phyloP scores from a whole-genome alignment of 108 stramenopile species.

The Epithemia pelagica region DNA sequence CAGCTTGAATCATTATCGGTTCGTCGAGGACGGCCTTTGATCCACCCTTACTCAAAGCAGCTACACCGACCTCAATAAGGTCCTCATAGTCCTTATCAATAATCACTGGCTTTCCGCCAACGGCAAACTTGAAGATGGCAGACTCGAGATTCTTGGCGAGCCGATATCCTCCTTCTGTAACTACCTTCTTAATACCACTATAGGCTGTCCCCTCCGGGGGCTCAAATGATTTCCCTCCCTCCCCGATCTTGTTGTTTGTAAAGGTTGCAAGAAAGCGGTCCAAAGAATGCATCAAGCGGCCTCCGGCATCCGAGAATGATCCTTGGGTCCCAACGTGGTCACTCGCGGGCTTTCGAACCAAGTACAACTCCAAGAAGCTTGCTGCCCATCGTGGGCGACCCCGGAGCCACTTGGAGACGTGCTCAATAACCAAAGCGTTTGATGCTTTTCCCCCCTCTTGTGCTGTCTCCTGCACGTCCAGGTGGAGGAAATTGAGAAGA shows the following conservation, averaged over 20 bases:
- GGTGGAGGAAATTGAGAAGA: no score
- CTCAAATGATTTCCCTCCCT: background rate
- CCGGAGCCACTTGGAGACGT: no score
- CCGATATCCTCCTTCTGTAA: background rate
- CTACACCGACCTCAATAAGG: conserved; percentile 25
- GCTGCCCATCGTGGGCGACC: no score
- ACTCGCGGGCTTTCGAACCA: no score
- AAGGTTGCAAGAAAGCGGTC: no score
- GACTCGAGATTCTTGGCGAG: background rate
- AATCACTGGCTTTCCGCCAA: background rate
- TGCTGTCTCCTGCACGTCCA: no score
- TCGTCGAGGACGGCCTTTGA: conserved; percentile 9
- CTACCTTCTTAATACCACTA: background rate
- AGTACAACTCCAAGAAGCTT: no score
- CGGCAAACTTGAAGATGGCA: conserved; percentile 2
- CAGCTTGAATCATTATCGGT: conserved; percentile 41
- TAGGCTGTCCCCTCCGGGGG: background rate
- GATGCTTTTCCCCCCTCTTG: no score
- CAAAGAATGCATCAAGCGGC: no score
- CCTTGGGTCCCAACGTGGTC: no score
- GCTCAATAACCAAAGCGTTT: no score
- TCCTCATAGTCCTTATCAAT: background rate
- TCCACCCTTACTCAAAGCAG: background rate
- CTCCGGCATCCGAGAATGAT: no score
- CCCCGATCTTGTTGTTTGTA: background rate